A percentile compares a stretch with the other conserved stretches of the same genome.
phyloP scores from a whole-genome alignment of 1,139 yeast species.

The Debaryomyces udenii region DNA sequence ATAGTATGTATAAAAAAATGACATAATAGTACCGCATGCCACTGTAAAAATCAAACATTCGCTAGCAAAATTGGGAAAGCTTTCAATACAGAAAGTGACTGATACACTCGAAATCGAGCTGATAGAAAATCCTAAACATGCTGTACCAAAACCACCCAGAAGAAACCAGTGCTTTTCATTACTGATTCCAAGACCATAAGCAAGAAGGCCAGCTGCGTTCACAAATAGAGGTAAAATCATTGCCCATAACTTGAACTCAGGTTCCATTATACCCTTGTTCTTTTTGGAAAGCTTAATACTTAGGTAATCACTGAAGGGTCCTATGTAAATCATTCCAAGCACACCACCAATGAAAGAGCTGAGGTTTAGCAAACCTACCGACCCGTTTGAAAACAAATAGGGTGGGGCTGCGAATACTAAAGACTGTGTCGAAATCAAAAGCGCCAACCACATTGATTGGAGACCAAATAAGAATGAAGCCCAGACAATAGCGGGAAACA shows the following conservation, averaged over 20 bases:
- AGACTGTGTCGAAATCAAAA: conserved; percentile 49
- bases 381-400: conserved; percentile 36
- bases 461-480: conserved; percentile 66
- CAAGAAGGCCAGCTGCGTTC: conserved; percentile 43
- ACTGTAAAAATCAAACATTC: too few species aligned
- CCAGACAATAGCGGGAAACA: conserved; percentile 63
- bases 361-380: conserved; percentile 46
- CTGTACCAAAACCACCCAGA: conserved; percentile 55
- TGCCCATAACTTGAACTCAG: conserved; percentile 44
- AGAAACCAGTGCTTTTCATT: conserved; percentile 51
- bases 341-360: conserved; percentile 43
- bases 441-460: conserved; percentile 58
- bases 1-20: conserved; percentile 50
- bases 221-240: conserved; percentile 41
- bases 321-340: conserved; percentile 46
- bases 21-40: conserved; percentile 58
- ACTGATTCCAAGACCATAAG: conserved; percentile 38
- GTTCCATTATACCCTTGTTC: conserved; percentile 44
- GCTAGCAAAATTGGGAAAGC: conserved; percentile 58
- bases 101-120: conserved; percentile 58
- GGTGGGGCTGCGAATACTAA: conserved; percentile 40
- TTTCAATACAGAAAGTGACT: conserved; percentile 59
- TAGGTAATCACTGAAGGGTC: conserved; percentile 46
- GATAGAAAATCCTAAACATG: conserved; percentile 58
- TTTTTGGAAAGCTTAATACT: conserved; percentile 35